A percentile compares a stretch with the other conserved stretches of the same genome.
Conservation (phyloP, 257 asterid species). For the Lantana camara region DNA sequence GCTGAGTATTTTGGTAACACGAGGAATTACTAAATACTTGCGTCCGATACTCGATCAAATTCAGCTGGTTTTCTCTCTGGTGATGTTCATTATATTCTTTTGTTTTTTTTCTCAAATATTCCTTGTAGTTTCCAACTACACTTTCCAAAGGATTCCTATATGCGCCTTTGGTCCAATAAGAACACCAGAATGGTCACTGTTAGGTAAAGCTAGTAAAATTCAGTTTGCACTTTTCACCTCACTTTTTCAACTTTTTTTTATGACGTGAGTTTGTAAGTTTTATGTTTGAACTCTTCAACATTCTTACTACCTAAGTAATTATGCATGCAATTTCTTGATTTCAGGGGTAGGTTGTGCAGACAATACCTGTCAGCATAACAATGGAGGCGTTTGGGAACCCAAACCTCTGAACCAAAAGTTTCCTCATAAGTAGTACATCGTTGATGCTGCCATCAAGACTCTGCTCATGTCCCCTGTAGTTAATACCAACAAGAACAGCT, state of each 20-base stretch:
- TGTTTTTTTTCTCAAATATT: background rate
- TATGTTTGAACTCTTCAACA: background rate
- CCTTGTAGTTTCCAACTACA: background rate
- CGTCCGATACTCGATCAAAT: no score
- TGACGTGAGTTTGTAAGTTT: background rate
- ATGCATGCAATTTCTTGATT: background rate
- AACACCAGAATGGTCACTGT: background rate
- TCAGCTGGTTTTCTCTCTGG: no score
- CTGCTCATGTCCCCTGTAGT: conserved; percentile 52
- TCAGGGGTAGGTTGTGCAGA: background rate
- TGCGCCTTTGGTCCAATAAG: background rate
- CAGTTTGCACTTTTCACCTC: background rate
- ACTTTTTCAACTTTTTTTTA: background rate
- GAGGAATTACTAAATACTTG: background rate
- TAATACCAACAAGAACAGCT: conserved; percentile 73
- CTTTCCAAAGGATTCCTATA: background rate
- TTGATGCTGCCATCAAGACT: conserved; percentile 65
- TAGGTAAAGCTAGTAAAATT: background rate
- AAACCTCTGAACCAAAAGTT: conserved; percentile 50
- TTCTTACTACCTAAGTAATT: background rate
- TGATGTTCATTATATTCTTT: no score
- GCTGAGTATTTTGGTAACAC: background rate
- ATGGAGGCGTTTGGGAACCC: conserved; percentile 67
- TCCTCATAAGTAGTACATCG: conserved; percentile 51
- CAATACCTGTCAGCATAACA: conserved; percentile 63